Percentiles rank a stretch among this genome's conserved stretches.
Evolutionary conservation across 352 stramenopile species (phyloP).

Genomic region (Aphanomyces stellatus): DNA sequence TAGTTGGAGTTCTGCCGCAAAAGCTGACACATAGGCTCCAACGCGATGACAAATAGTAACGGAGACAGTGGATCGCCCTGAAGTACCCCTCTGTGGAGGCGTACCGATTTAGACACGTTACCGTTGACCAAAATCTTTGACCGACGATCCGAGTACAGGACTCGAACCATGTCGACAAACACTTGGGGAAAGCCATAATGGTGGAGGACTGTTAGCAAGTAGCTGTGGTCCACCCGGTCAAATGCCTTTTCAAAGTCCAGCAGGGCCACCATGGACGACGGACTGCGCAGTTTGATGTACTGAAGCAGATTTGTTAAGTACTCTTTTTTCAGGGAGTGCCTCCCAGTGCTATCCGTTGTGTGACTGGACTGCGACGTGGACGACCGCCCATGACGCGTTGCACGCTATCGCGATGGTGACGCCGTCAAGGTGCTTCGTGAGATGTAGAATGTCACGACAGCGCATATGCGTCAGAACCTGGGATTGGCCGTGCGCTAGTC

Average conservation of each 20-base stretch:
- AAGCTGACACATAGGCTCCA: constrained; percentile 8
- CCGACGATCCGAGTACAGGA: neutral
- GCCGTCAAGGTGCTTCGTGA: too few relatives aligned
- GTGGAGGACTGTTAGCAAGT: neutral
- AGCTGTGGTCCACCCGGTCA: constrained; percentile 1
- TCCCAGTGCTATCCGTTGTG: too few relatives aligned
- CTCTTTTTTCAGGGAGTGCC: too few relatives aligned
- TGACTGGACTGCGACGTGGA: too few relatives aligned
- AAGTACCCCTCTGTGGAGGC: neutral
- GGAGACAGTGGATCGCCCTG: neutral
- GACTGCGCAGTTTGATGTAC: neutral
- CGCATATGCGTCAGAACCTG: too few relatives aligned
- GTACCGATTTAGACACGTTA: neutral
- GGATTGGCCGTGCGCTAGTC: too few relatives aligned
- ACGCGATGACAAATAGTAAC: neutral
- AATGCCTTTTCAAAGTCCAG: constrained; percentile 11
- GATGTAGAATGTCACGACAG: too few relatives aligned
- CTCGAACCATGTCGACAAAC: neutral
- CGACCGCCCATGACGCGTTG: too few relatives aligned
- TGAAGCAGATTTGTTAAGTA: too few relatives aligned
- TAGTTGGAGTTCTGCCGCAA: neutral
- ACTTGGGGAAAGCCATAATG: neutral
- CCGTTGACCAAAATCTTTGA: neutral
- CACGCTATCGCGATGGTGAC: too few relatives aligned
- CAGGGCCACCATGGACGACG: neutral